Conservation (phyloP, 768 basidiomycete genomes). For the Psilocybe sp. region DNA sequence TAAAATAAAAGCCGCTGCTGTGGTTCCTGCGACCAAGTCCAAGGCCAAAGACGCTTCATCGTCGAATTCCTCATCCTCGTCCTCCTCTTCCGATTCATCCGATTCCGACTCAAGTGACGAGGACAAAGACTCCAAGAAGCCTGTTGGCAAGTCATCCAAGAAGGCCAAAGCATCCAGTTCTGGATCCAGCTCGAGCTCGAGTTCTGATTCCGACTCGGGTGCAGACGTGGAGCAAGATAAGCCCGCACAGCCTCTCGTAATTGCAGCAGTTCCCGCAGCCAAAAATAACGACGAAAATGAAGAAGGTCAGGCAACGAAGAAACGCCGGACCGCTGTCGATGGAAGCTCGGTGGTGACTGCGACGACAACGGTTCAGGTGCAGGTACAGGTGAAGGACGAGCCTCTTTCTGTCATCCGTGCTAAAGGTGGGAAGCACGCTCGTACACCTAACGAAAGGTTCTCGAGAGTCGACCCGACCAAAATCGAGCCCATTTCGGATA, state of each 20-base stretch:
- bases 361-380: conserved; percentile 8
- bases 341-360: conserved; percentile 48
- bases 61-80: too few relatives aligned
- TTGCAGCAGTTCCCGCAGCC: too few relatives aligned
- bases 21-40: too few relatives aligned
- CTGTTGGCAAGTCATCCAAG: neutral
- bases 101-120: conserved; percentile 1
- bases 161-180: conserved; percentile 1
- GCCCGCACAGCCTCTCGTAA: too few relatives aligned
- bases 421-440: conserved; percentile 29
- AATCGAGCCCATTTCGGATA: conserved; percentile 47
- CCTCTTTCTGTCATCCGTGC: conserved; percentile 11
- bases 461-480: conserved; percentile 64
- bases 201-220: conserved; percentile 17
- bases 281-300: too few relatives aligned
- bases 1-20: neutral
- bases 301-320: conserved; percentile 46
- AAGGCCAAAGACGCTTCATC: too few relatives aligned
- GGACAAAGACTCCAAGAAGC: neutral
- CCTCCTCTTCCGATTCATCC: neutral
- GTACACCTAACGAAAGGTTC: conserved; percentile 66
- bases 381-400: conserved; percentile 9
- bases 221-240: neutral
- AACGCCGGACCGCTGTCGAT: conserved; percentile 51
- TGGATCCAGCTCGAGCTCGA: conserved; percentile 21